Percentiles rank a stretch among this genome's conserved stretches.
Conservation (phyloP, 768 basidiomycete genomes). For the Pisolithus albus region DNA sequence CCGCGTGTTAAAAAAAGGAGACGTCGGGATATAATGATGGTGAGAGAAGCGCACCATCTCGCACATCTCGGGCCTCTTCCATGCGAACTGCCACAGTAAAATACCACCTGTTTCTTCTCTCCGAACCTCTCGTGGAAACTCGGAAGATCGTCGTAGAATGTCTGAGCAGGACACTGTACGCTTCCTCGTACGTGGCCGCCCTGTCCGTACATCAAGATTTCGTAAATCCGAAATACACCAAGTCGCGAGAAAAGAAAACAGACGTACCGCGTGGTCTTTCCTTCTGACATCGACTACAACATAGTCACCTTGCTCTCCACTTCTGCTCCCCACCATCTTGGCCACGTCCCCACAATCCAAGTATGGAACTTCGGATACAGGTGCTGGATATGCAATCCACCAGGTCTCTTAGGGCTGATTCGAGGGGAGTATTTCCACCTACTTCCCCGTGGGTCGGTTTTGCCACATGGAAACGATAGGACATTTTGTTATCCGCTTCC, state of each 20-base stretch:
- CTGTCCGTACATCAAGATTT: slow-evolving; percentile 21
- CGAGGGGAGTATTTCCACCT: background rate
- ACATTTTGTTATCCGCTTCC: slow-evolving; percentile 32
- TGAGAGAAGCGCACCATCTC: slow-evolving; percentile 37
- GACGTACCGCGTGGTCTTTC: slow-evolving; percentile 39
- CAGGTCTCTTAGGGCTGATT: slow-evolving; percentile 32
- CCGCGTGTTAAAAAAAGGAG: background rate
- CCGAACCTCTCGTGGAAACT: slow-evolving; percentile 36
- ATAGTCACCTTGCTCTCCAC: slow-evolving; percentile 16
- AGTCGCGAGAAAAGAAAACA: background rate
- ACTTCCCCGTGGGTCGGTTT: slow-evolving; percentile 22
- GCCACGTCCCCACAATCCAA: slow-evolving; percentile 35
- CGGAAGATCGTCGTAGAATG: slow-evolving; percentile 41
- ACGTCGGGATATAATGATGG: background rate
- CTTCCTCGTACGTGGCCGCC: slow-evolving; percentile 51
- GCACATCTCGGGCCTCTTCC: slow-evolving; percentile 51
- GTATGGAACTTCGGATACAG: slow-evolving; percentile 23
- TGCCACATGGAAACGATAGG: slow-evolving; percentile 41
- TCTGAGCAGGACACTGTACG: slow-evolving; percentile 42
- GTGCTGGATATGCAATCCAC: slow-evolving; percentile 50
- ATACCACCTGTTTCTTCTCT: slow-evolving; percentile 38
- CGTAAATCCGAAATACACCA: background rate
- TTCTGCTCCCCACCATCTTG: slow-evolving; percentile 17
- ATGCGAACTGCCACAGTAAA: slow-evolving; percentile 47
- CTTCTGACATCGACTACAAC: slow-evolving; percentile 46